Evolutionary conservation across 306 rosid species (phyloP), one percentile per base, ranked within the genome.

Genomic region (Corylus heterophylla): DNA sequence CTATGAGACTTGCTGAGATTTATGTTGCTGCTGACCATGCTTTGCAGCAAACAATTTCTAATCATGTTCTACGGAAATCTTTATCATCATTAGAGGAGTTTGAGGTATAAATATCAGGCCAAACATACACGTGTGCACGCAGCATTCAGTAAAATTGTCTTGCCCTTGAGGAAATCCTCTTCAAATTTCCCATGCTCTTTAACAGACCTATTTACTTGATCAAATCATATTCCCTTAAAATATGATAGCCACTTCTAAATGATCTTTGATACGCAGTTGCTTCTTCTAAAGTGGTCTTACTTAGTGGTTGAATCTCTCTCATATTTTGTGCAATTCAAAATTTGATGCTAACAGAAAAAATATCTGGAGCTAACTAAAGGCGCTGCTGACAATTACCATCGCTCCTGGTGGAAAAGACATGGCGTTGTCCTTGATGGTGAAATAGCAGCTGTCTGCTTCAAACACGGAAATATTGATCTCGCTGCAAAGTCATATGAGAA

Each of bases 381-480:
- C 71, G 99, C 99, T 66, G 96, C 98, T 27, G 91, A 96, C 81
- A 93, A 90, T 87, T 96, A 96, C 79, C 97, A 89, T 85, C 88
- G 73, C 61, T 96, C 99, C 80, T 93, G 98, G 98, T 96, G 98
- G 99, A 95, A 91, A 85, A 93, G 99, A 80, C 99, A 93, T 78
- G 99, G 99, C 81, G 99, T 95, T 79, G 98, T 92, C 82, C 96
- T 96, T 77, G 99, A 96, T 86, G 99, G 99, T 66, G 99, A 96
- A 90, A 93, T 96, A 80, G 99, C 97, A 17, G 90, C 97, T 76
- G 91, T 91, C 56, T 87, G 87, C 84, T 93, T 91, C 84, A 96
- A 88, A 85, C 89, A 86, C 69, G 88, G 93, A 51, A 91, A 91
- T 85, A 90, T 87, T 81, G 99, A 96, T 84, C 89, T 91, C 83